Evolutionary conservation across 495 filamentous ascomycete genomes (phyloP), one percentile per base, ranked within the genome.

Genomic region (Neurospora cerealis): DNA sequence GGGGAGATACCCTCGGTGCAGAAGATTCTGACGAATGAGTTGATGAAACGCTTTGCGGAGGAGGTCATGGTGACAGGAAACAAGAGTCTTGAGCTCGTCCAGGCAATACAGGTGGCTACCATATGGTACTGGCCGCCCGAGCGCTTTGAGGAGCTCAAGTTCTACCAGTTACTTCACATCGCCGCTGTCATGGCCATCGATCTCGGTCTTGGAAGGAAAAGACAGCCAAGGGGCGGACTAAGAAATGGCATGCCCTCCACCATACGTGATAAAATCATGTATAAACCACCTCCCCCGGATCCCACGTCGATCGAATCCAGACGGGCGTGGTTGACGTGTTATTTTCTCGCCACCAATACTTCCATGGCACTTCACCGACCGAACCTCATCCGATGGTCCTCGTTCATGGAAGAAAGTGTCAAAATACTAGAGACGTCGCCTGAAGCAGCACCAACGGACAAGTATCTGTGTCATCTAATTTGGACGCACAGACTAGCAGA

Each of bases 111-210:
- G 41, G 83, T 97, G 28, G 84, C 85, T 36, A 88, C 88, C 19
- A 86, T 91, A 34, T 97, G 93, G 92, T 97, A 97, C 76, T 90
- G 88, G 75, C 92, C 93, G 21, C 93, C 94, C 2, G 91, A 95
- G 71, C 86, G 91, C 72, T 92, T 90, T 69, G 93, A 97, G 73
- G 93, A 97, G 81, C 86, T 96, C 75, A 96, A 96, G 78, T 97
- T 95, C 79, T 96, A 96, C 80, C 93, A 95, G 81, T 85, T 96
- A 71, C 89, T 93, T 36, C 93, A 97, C 77, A 88, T 95, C 70
- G 93, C 94, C 8, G 92, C 93, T 40, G 85, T 92, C 44, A 91
- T 98, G 89, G 93, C 90, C 15, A 90, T 98, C 76, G 96, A 99
- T 78, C 86, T 98, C 48, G 95, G 94, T 0, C 87, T 98, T 39